A percentile compares a stretch with the other conserved stretches of the same genome.
phyloP scores from a whole-genome alignment of 2,329 filamentous ascomycete species.

The Fusarium sp. region DNA sequence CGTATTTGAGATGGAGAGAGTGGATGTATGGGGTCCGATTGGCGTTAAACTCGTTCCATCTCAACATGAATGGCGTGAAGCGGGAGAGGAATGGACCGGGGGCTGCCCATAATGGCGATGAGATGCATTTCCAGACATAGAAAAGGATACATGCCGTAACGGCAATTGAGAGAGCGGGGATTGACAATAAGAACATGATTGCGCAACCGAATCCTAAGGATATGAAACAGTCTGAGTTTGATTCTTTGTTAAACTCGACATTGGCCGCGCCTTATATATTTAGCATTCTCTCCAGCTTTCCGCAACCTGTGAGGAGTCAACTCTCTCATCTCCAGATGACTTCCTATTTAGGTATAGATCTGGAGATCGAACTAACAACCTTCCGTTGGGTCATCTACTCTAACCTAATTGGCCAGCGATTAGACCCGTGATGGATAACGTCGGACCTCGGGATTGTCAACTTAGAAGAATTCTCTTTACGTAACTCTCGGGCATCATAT shows the following conservation, averaged over 20 bases:
- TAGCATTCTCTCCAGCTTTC: neutral
- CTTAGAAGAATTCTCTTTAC: neutral
- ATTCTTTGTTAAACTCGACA: neutral
- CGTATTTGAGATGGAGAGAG: conserved; percentile 60
- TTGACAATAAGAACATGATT: neutral
- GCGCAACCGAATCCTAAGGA: neutral
- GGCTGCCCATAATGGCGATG: conserved; percentile 48
- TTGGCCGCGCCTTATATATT: neutral
- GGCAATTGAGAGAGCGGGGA: neutral
- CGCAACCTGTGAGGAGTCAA: neutral
- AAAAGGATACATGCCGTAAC: neutral
- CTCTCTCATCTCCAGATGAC: neutral
- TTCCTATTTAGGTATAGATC: conserved; percentile 2
- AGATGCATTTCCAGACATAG: conserved; percentile 39
- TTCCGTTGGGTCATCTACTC: neutral
- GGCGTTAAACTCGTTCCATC: conserved; percentile 62
- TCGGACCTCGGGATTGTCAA: neutral
- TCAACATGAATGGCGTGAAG: conserved; percentile 59
- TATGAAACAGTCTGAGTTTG: neutral
- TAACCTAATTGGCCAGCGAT: neutral
- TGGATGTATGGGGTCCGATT: conserved; percentile 62
- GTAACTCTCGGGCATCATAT: neutral
- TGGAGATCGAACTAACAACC: neutral
- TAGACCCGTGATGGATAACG: neutral
- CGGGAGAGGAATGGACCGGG: conserved; percentile 58